Evolutionary conservation across 2,329 filamentous ascomycete genomes (phyloP), one percentile per base, ranked within the genome.

Genomic region (Chaetothyriales sp.): DNA sequence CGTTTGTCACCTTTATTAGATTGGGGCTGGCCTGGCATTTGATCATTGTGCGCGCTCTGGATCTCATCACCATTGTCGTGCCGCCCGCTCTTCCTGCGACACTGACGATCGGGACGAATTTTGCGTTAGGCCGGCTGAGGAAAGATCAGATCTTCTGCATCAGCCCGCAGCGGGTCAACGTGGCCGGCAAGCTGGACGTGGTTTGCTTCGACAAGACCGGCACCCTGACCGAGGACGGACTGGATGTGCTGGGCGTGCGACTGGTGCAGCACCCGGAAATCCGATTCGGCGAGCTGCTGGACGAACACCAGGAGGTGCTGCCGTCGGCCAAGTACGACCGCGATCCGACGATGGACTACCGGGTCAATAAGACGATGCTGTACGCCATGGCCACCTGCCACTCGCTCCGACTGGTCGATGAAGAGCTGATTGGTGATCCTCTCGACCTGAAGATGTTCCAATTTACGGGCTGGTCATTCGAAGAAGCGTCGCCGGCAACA

Each of bases 191-290:
- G 66, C 71, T 98, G 3, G 92, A 98, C 63, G 79, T 96, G 9
- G 85, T 98, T 69, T 95, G 90, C 67, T 98, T 98, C 57, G 92
- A 98, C 69, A 98, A 98, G 70, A 98, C 92, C 0, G 92, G 92
- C n/a, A 98, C 92, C 0, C 71, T 98, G 49, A 98, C 92, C 0
- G 92, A 96, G 66, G 92, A 98, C 65, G 92, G 92, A 0, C 70
- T 98, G 43, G 93, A 98, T 65, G 86, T 98, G 18, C 75, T 98
- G 10, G 92, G 92, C 10, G 80, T 95, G 18, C 80, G 87, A 32
- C 80, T 92, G 5, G 86, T 87, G 8, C 79, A 83, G 51, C 72
- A 75, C 47, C 75, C 75, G 1, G 67, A 72, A 12, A 75, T 77
- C 55, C 69, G 67, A 65, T 72, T 96, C 60, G 83, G 81, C 49